Percentiles rank a stretch among this genome's conserved stretches.
These are phyloP conservation scores for Stachybotrys chartarum DNA, from an alignment of 2,329 filamentous ascomycete genomes.

Conservation along the genomic window DNA sequence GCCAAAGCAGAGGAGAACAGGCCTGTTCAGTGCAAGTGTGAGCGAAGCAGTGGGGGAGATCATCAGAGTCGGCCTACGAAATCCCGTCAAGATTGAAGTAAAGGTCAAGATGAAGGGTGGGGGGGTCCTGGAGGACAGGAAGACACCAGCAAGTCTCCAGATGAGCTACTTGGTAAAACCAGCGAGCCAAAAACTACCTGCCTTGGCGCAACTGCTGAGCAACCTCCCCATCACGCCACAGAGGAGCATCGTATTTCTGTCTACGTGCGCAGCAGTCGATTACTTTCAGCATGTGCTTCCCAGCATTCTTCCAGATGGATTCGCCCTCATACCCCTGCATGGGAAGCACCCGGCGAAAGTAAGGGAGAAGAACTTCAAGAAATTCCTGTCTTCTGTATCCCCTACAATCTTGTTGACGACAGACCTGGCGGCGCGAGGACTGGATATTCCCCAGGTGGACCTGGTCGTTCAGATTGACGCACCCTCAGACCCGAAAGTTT, in stretches of 20 bases:
- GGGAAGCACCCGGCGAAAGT: slow-evolving; percentile 88
- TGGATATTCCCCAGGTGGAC: slow-evolving; percentile 89
- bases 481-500: slow-evolving; percentile 83
- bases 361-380: slow-evolving; percentile 78
- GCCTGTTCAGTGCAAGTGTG: slow-evolving; percentile 92
- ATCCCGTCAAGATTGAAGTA: slow-evolving; percentile 91
- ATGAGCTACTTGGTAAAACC: slow-evolving; percentile 77
- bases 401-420: slow-evolving; percentile 85
- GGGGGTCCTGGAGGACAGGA: slow-evolving; percentile 65
- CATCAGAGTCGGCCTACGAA: slow-evolving; percentile 82
- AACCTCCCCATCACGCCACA: slow-evolving; percentile 67
- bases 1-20: slow-evolving; percentile 89
- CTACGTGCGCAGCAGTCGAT: slow-evolving; percentile 89
- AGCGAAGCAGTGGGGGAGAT: slow-evolving; percentile 91
- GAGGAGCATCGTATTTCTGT: slow-evolving; percentile 85
- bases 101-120: slow-evolving; percentile 74
- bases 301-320: slow-evolving; percentile 58
- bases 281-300: slow-evolving; percentile 84
- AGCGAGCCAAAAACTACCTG: slow-evolving; percentile 73
- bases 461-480: slow-evolving; percentile 83
- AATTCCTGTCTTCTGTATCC: slow-evolving; percentile 66
- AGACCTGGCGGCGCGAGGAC: slow-evolving; percentile 80
- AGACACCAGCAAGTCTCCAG: slow-evolving; percentile 85
- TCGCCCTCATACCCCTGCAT: slow-evolving; percentile 73
- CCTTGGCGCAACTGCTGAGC: slow-evolving; percentile 62